A percentile compares a stretch with the other conserved stretches of the same genome.
Evolutionary conservation across 331 rosid species (phyloP).

Genomic region (Arachis monticola): DNA sequence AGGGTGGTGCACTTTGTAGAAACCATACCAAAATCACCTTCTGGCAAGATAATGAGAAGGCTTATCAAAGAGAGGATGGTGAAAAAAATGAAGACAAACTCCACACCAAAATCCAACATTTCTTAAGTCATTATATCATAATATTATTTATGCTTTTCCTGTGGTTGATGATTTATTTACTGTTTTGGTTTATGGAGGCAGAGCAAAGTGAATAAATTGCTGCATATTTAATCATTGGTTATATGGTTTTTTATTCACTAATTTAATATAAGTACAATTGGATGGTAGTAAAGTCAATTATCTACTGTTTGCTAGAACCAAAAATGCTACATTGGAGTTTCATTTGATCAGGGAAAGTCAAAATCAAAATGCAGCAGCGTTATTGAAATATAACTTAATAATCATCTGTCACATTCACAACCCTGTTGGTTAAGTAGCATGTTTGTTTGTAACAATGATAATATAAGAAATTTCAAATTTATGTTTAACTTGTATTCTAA

Average conservation of each 20-base stretch:
- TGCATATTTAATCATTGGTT: neutral
- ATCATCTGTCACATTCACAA: no score
- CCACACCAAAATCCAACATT: neutral
- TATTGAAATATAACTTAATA: no score
- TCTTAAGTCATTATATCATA: neutral
- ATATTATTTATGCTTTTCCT: no score
- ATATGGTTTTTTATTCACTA: neutral
- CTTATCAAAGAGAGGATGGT: constrained; percentile 65
- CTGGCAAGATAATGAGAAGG: constrained; percentile 92
- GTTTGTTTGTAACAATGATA: no score
- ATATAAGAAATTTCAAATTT: no score
- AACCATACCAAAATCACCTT: constrained; percentile 82
- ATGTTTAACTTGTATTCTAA: no score
- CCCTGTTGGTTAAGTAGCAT: no score
- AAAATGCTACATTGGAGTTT: neutral
- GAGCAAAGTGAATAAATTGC: neutral
- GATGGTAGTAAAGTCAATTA: neutral
- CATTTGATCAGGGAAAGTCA: neutral
- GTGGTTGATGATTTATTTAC: neutral
- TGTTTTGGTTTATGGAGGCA: constrained; percentile 4
- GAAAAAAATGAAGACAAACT: constrained; percentile 48
- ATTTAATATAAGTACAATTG: neutral
- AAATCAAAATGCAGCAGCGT: no score
- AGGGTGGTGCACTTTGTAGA: constrained; percentile 78
- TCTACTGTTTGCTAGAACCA: neutral